These are phyloP conservation scores for Sarocladiaceae sp. DNA, from an alignment of 2,329 filamentous ascomycete species.

Conservation along the genomic window DNA sequence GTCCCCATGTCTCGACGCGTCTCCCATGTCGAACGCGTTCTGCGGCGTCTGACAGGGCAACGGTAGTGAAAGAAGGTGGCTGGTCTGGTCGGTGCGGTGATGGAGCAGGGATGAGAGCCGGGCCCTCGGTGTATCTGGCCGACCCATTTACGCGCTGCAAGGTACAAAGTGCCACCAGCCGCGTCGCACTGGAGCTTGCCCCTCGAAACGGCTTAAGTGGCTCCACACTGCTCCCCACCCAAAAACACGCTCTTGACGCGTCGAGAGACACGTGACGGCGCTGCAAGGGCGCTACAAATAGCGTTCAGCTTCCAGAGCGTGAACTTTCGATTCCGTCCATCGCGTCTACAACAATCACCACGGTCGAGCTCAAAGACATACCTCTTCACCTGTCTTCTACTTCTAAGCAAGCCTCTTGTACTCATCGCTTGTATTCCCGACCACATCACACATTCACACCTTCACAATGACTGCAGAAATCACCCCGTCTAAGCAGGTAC, in stretches of 20 bases:
- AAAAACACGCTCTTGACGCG: constrained; percentile 14
- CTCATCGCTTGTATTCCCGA: constrained; percentile 6
- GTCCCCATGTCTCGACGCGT: constrained; percentile 5
- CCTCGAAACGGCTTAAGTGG: constrained; percentile 6
- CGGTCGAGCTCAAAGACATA: constrained; percentile 6
- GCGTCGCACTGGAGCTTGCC: neutral
- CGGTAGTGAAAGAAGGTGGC: neutral
- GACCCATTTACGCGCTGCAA: constrained; percentile 7
- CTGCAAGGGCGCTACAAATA: constrained; percentile 31
- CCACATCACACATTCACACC: constrained; percentile 9
- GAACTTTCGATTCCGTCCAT: constrained; percentile 14
- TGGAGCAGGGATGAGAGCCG: neutral
- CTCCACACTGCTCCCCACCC: neutral
- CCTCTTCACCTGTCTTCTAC: constrained; percentile 4
- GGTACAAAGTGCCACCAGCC: constrained; percentile 1
- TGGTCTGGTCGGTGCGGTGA: constrained; percentile 2
- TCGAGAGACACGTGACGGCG: constrained; percentile 31
- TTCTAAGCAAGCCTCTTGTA: constrained; percentile 2
- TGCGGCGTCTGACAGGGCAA: constrained; percentile 3
- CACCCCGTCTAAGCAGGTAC: constrained; percentile 53
- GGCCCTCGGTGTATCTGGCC: constrained; percentile 2
- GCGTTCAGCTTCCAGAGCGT: constrained; percentile 21
- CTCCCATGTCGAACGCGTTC: constrained; percentile 7
- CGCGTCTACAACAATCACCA: constrained; percentile 14
- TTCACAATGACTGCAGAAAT: constrained; percentile 68